Evolutionary conservation across 1,284 basidiomycete species (phyloP).

Genomic region (Bondarzewia mesenterica): DNA sequence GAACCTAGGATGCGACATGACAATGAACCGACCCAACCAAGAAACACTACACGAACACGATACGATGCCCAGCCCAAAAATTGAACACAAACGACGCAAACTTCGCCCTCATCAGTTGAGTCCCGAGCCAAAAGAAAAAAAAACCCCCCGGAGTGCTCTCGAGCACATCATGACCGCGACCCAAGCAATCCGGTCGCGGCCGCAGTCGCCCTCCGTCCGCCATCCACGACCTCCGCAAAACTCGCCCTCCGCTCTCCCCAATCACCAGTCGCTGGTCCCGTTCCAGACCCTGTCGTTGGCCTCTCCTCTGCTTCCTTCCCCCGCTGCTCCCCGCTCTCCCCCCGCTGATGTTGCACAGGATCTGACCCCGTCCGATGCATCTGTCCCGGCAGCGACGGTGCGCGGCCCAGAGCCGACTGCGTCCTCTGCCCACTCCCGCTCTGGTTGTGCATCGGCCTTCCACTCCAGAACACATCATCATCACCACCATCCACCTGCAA

Average conservation of each 20-base stretch:
- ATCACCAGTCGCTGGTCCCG: not conserved
- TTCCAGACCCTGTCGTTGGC: not conserved
- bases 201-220: not conserved
- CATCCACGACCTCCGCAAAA: constrained; percentile 3
- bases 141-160: too few species aligned
- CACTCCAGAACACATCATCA: not conserved
- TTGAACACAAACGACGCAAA: not conserved
- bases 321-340: not conserved
- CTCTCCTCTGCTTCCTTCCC: not conserved
- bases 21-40: too few species aligned
- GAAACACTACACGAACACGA: not conserved
- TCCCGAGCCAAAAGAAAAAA: too few species aligned
- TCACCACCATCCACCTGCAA: not conserved
- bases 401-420: not conserved
- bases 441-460: not conserved
- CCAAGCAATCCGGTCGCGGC: not conserved
- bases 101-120: too few species aligned
- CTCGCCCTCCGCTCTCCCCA: constrained; percentile 2
- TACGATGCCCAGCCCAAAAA: not conserved
- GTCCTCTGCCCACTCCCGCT: not conserved
- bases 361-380: constrained; percentile 18
- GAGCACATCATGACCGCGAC: too few species aligned
- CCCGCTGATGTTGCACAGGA: constrained; percentile 11
- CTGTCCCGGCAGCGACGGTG: constrained; percentile 8
- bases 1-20: too few species aligned